Base-by-base conservation (phyloP, 768 basidiomycete species). In the Russula virescens region DNA sequence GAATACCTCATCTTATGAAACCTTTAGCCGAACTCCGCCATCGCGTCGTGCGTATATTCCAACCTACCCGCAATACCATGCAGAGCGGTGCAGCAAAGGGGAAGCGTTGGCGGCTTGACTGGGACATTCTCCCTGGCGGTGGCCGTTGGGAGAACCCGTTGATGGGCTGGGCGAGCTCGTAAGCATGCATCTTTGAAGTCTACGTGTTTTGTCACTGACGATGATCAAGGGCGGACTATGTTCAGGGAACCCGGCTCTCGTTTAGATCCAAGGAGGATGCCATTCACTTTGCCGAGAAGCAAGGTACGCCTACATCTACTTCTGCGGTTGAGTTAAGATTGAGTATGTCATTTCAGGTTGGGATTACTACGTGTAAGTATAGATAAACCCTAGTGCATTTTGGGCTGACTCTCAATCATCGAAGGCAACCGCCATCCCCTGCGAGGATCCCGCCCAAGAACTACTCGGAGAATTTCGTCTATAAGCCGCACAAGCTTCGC, bases 81-180 rank as follows among this genome's bases (percentile, higher is more conserved):
- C 94, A 98, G 75, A 94, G 92, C 58, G 96, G 92, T 53, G 81
- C 86, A 46, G 86, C 84, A 56, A 94, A 94, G 75, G 83, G 84
- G 13, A 83, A 88, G 67, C 86, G 89, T 69, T 99, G 96, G 96
- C 80, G 92, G 66, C 84, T 99, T 70, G 96, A 98, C 74, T 98
- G 87, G 79, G 96, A 98, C 69, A 85, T 85, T 60, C 78, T 98
- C n/a, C 85, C 83, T 61, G 93, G 95, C 38, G 86, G 83, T 31
- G 94, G 91, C 14, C 82, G 96, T 55, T 99, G 96, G 96, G 94
- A 98, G 81, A 99, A 98, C 71, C 92, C 93, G 5, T 73, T 99
- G 68, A 99, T 98, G 92, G 96, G 96, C 48, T 99, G 83, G 80
- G 95, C 94, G 0, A 91, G 88, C 78, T 94, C 93, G 90, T 95